Percentiles rank a stretch among this genome's conserved stretches.
Conservation (phyloP, 257 asterid species). For the Jacaranda copaia region DNA sequence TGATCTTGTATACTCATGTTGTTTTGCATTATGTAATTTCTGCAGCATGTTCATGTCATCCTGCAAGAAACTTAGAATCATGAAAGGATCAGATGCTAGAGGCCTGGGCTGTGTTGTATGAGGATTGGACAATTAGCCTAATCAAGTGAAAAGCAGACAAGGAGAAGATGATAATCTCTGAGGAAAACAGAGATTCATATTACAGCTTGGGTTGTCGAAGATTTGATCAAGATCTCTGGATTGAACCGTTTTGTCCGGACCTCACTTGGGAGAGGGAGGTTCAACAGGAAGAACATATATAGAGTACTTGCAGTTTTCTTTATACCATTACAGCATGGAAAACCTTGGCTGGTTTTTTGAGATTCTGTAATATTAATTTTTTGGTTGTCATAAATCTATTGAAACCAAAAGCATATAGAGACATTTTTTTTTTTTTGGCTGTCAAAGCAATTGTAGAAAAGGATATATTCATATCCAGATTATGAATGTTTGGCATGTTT, state of each 20-base stretch:
- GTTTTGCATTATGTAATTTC: neutral
- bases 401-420: conserved; percentile 13
- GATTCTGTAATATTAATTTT: conserved; percentile 2
- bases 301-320: conserved; percentile 1
- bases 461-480: conserved; percentile 12
- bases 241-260: neutral
- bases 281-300: neutral
- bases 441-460: conserved; percentile 18
- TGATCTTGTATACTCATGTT: conserved; percentile 6
- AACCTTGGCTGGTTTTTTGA: conserved; percentile 17
- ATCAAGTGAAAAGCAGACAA: neutral
- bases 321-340: conserved; percentile 10
- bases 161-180: conserved; percentile 8
- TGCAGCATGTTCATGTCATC: conserved; percentile 71
- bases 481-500: conserved; percentile 1
- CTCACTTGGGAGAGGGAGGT: neutral
- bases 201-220: conserved; percentile 37
- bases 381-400: conserved; percentile 10
- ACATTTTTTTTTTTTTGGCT: conserved; percentile 2
- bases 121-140: neutral
- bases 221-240: conserved; percentile 25
- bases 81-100: conserved; percentile 67
- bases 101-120: conserved; percentile 55
- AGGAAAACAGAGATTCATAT: conserved; percentile 27
- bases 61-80: conserved; percentile 71